Conservation (phyloP, 768 basidiomycete species). For the Punctularia strigosozonata region DNA sequence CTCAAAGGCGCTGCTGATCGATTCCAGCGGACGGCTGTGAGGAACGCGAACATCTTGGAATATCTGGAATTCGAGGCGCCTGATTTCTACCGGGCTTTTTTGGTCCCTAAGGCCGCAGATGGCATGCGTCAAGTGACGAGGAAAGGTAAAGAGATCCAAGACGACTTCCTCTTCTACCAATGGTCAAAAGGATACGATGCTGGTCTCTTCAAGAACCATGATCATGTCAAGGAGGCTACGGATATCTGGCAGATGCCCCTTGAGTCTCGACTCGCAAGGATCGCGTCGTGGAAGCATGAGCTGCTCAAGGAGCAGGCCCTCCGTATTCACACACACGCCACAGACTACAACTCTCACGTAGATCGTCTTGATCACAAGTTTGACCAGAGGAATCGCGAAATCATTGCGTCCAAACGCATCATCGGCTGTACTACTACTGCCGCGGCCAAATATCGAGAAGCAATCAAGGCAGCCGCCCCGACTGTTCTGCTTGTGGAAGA, state of each 20-base stretch:
- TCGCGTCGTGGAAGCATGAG: slow-evolving; percentile 22
- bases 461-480: slow-evolving; percentile 33
- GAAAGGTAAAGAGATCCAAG: slow-evolving; percentile 21
- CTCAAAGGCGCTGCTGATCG: slow-evolving; percentile 20
- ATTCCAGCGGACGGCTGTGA: slow-evolving; percentile 14
- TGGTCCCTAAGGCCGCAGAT: slow-evolving; percentile 25
- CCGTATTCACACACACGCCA: too few species aligned
- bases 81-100: slow-evolving; percentile 34
- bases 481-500: slow-evolving; percentile 57
- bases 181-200: slow-evolving; percentile 37
- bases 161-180: slow-evolving; percentile 30
- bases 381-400: slow-evolving; percentile 17
- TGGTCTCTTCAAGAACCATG: slow-evolving; percentile 24
- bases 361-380: slow-evolving; percentile 25
- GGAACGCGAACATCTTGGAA: slow-evolving; percentile 22
- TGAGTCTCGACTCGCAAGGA: slow-evolving; percentile 15
- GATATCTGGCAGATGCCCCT: slow-evolving; percentile 28
- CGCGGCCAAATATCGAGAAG: slow-evolving; percentile 45
- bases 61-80: slow-evolving; percentile 41
- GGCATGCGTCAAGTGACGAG: slow-evolving; percentile 35
- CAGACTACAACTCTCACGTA: too few species aligned
- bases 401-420: slow-evolving; percentile 36
- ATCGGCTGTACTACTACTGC: slow-evolving; percentile 63
- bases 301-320: slow-evolving; percentile 27
- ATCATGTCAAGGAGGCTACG: slow-evolving; percentile 12